Base-by-base conservation (phyloP, 768 basidiomycete genomes). In the Naganishia randhawae region DNA sequence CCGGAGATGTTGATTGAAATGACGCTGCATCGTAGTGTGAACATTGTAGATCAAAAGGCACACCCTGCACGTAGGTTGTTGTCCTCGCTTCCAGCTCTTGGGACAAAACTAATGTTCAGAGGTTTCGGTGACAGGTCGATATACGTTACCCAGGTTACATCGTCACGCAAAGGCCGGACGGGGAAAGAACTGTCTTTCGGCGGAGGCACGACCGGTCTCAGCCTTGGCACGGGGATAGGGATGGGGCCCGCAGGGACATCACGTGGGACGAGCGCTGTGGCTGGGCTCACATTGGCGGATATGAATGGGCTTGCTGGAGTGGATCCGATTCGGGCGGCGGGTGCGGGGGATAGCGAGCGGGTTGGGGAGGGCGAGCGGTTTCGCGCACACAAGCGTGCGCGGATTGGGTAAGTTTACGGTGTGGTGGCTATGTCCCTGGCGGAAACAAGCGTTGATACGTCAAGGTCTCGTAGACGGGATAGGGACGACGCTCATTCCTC, bases 1-100 rank as follows among this genome's bases (percentile, higher is more conserved):
- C 31, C 14, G 7, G 0, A 13, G 29, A 33, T 25, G 31, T 41
- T 45, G 22, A 27, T 33, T 48, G 22, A 52, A 11, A n/a, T 35
- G 42, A 17, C 50, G 37, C 33, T 52, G 8, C 51, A 33, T n/a
- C 13, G 7, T 52, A 75, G 72, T 77, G 74, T 51, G 71, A 92
- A 88, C 91, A 92, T 75, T 94, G 91, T 79, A 80, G 87, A 69
- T 85, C 88, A 70, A 94, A 94, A 82, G 91, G 89, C 75, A 91
- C 89, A 75, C 88, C 90, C 51, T 94, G 91, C 90, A 92, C 91
- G 91, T 92, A 75, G 73, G 89, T 86, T 22, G 45, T 22, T n/a
- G 25, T 22, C 45, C 25, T n/a, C 14, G 14, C 14, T 16, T 19
- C 71, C 67, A 48, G 54, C 35, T 62, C 1, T n/a, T 32, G 71